These are phyloP conservation scores for Cladosporium oxysporum DNA, from an alignment of 2,329 filamentous ascomycete genomes.

Conservation along the genomic window DNA sequence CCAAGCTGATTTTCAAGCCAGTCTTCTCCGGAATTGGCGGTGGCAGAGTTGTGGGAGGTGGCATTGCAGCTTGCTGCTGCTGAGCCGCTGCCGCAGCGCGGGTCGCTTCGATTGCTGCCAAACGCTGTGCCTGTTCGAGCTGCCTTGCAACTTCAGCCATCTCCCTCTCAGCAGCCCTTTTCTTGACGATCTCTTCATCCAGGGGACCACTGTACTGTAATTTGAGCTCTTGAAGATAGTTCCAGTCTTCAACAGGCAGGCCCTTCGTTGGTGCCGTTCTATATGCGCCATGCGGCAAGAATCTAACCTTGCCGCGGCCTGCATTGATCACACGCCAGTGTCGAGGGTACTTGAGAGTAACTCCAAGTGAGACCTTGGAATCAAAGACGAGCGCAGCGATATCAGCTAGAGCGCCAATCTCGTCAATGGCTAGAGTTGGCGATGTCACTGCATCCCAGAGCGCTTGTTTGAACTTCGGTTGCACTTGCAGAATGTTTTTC, in stretches of 20 bases:
- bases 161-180: neutral
- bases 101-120: conserved; percentile 11
- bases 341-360: conserved; percentile 56
- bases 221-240: conserved; percentile 31
- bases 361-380: conserved; percentile 49
- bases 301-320: conserved; percentile 50
- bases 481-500: conserved; percentile 53
- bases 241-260: conserved; percentile 34
- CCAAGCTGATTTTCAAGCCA: conserved; percentile 32
- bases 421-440: conserved; percentile 51
- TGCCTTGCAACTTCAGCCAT: conserved; percentile 1
- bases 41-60: conserved; percentile 13
- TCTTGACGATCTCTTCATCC: conserved; percentile 19
- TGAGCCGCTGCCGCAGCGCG: conserved; percentile 12
- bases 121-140: conserved; percentile 1
- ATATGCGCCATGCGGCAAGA: conserved; percentile 31
- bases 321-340: conserved; percentile 58
- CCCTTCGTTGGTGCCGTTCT: conserved; percentile 32
- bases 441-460: conserved; percentile 60
- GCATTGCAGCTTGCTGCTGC: conserved; percentile 22
- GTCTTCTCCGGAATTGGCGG: conserved; percentile 28
- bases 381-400: conserved; percentile 60
- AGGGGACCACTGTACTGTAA: conserved; percentile 37
- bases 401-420: conserved; percentile 59
- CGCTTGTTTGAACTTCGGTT: conserved; percentile 53